Evolutionary conservation across 495 filamentous ascomycete species (phyloP).

Genomic region (Evernia prunastri): DNA sequence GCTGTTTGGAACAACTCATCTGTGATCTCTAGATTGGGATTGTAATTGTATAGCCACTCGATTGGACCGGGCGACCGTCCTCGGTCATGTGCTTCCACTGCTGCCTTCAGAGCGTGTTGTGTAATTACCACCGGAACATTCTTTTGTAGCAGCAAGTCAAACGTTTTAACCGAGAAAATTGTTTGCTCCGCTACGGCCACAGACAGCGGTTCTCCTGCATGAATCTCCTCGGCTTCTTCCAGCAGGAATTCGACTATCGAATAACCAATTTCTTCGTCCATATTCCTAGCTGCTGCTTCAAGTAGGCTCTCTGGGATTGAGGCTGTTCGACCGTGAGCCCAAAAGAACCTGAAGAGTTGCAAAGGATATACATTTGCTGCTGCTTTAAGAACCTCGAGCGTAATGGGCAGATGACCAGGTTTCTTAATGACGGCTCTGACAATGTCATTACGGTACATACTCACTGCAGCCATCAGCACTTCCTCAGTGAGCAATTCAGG

Average conservation of each 20-base stretch:
- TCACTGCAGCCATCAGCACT: background rate
- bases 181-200: background rate
- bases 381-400: background rate
- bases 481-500: background rate
- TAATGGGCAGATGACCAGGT: background rate
- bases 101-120: background rate
- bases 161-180: background rate
- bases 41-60: background rate
- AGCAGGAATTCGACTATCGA: background rate
- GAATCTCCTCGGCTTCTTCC: background rate
- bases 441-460: background rate
- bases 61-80: no score
- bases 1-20: background rate
- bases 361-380: background rate
- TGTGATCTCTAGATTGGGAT: background rate
- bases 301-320: background rate
- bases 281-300: background rate
- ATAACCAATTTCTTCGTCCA: no score
- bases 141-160: background rate
- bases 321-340: background rate
- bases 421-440: background rate
- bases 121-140: background rate
- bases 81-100: no score
- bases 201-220: background rate
- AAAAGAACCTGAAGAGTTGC: background rate